These are phyloP conservation scores for Tetrapisispora nanseiensis DNA, from an alignment of 805 yeast genomes.

Conservation along the genomic window DNA sequence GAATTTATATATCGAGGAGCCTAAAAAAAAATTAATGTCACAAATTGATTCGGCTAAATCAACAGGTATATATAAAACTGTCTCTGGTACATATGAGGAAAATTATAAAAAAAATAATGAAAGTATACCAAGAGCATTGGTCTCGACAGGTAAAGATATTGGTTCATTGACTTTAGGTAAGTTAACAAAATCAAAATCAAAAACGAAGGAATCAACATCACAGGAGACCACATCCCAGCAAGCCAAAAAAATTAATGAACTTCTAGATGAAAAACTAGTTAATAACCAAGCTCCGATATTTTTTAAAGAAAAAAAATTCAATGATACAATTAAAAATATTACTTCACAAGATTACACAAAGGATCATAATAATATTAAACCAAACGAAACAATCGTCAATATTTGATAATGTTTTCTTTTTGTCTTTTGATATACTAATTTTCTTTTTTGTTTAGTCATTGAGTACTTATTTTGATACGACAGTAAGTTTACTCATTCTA, in stretches of 20 bases:
- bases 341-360: neutral
- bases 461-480: too few relatives aligned
- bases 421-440: too few relatives aligned
- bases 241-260: neutral
- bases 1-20: slow-evolving; percentile 11
- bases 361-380: neutral
- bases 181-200: slow-evolving; percentile 5
- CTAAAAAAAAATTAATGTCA: slow-evolving; percentile 11
- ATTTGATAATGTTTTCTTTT: neutral
- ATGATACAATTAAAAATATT: neutral
- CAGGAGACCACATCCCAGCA: neutral
- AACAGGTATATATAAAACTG: slow-evolving; percentile 18
- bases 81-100: slow-evolving; percentile 21
- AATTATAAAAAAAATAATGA: slow-evolving; percentile 19
- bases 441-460: neutral
- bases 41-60: slow-evolving; percentile 14
- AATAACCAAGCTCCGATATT: neutral
- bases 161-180: slow-evolving; percentile 23
- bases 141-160: slow-evolving; percentile 26
- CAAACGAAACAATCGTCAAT: neutral
- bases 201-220: neutral
- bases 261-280: neutral
- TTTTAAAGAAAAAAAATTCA: neutral
- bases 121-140: slow-evolving; percentile 26
- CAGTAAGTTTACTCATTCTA: too few relatives aligned